Evolutionary conservation across 768 basidiomycete genomes (phyloP), one percentile per base, ranked within the genome.

Genomic region (Leccinum disarticulatum): DNA sequence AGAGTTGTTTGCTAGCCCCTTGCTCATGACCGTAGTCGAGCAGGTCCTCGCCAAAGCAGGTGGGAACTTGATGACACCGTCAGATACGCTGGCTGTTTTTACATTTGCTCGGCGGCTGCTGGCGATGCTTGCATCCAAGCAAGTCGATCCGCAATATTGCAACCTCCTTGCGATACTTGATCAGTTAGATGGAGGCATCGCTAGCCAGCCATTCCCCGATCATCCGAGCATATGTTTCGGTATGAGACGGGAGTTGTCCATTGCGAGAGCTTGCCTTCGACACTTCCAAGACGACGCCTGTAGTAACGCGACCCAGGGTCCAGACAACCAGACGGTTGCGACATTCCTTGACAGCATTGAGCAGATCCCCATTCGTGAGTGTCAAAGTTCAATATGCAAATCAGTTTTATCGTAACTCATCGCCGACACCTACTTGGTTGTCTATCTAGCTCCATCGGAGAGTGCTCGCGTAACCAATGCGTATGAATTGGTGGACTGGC

Each of bases 21-120:
- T 98, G 14, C 72, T 97, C 4, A 85, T 90, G 80, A 87, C 92
- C 0, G 74, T 93, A 15, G 64, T 94, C 5, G 95, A 97, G 66
- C 92, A 95, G 66, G 72, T 91, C 19, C 69, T 76, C 6, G 88
- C 88, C 1, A 93, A 90, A 70, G 67, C 87, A n/a, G 71, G 72
- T n/a, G 81, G 79, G 43, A 77, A 79, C 22, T 72, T 82, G 19
- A 74, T 90, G 19, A 70, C 80, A 0, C 77, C 87, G 3, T 85
- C 87, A 1, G 87, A 90, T 61, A 71, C 81, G 5, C 77, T 91
- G 6, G 84, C 88, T 0, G 68, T 95, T 22, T 74, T 82, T 6
- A 75, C 81, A 0, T 96, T 86, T 66, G 60, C 87, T 17, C 80
- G 91, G n/a, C 82, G 81, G 60, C 75, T 97, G 6, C 55, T 87